phyloP scores from a whole-genome alignment of 306 rosid species.

The Cyclanthera cordifolia region DNA sequence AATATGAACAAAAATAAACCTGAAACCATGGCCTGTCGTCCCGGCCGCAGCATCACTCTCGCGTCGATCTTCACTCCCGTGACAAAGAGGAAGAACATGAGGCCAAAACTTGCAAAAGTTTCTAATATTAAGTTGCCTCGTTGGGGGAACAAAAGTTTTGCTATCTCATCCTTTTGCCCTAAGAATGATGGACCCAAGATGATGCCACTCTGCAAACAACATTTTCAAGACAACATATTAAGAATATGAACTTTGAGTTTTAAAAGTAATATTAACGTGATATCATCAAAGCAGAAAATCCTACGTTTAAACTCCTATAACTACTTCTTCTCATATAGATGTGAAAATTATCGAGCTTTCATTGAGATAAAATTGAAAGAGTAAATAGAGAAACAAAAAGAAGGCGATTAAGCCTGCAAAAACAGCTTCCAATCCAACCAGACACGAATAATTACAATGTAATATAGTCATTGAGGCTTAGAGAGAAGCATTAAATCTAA shows the following conservation, averaged over 20 bases:
- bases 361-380: too few relatives aligned
- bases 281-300: not conserved
- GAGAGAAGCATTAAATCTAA: too few relatives aligned
- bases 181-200: conserved; percentile 47
- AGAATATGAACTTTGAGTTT: not conserved
- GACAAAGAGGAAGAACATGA: conserved; percentile 40
- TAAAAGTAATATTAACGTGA: not conserved
- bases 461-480: too few relatives aligned
- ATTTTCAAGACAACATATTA: not conserved
- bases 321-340: not conserved
- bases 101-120: conserved; percentile 27
- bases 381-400: too few relatives aligned
- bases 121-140: conserved; percentile 27
- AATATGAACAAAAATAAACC: conserved; percentile 24
- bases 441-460: too few relatives aligned
- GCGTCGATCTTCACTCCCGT: conserved; percentile 35
- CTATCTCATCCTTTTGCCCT: conserved; percentile 22
- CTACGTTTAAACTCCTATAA: not conserved
- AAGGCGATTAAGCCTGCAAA: too few relatives aligned
- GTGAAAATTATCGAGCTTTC: too few relatives aligned
- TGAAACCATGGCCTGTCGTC: conserved; percentile 24
- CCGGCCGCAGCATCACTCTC: conserved; percentile 22
- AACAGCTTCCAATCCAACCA: too few relatives aligned
- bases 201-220: conserved; percentile 36
- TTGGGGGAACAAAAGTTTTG: conserved; percentile 25